These are phyloP conservation scores for Talaromyces trachyspermus DNA, from an alignment of 495 filamentous ascomycete genomes.

Conservation along the genomic window DNA sequence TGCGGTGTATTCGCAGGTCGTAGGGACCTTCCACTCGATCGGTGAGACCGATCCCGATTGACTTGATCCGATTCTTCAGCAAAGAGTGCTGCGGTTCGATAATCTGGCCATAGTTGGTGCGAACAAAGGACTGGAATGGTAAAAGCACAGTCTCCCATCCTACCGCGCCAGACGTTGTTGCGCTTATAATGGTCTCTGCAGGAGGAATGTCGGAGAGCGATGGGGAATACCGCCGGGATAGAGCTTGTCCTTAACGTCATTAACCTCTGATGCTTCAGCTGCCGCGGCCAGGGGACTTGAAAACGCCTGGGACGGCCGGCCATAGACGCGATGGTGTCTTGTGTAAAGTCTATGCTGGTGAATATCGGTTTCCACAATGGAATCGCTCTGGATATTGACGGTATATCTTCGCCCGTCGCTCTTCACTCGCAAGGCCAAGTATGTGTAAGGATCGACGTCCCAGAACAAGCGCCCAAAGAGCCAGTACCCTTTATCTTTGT, in stretches of 20 bases:
- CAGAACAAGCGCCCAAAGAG: slow-evolving; percentile 77
- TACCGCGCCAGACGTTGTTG: slow-evolving; percentile 45
- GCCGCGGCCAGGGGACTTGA: slow-evolving; percentile 6
- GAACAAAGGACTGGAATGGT: slow-evolving; percentile 84
- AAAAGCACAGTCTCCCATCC: slow-evolving; percentile 92
- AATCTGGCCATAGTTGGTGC: slow-evolving; percentile 84
- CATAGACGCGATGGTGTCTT: slow-evolving; percentile 43
- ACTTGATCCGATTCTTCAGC: slow-evolving; percentile 72
- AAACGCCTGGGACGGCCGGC: slow-evolving; percentile 6
- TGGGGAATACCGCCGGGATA: slow-evolving; percentile 27
- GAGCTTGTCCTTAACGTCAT: slow-evolving; percentile 16
- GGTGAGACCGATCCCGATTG: slow-evolving; percentile 79
- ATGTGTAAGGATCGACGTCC: slow-evolving; percentile 84
- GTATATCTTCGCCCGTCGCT: slow-evolving; percentile 89
- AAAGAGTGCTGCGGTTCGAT: slow-evolving; percentile 88
- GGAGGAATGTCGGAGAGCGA: slow-evolving; percentile 35
- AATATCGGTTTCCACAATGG: slow-evolving; percentile 82
- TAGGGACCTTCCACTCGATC: slow-evolving; percentile 83
- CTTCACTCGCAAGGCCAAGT: slow-evolving; percentile 82
- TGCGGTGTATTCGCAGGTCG: slow-evolving; percentile 70
- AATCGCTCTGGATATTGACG: slow-evolving; percentile 92
- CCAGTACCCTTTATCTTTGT: slow-evolving; percentile 43
- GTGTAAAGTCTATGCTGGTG: slow-evolving; percentile 91
- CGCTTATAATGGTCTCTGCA: slow-evolving; percentile 31
- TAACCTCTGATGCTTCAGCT: slow-evolving; percentile 14